Evolutionary conservation across 2,329 filamentous ascomycete species (phyloP).

Genomic region (Didymellaceae sp.): DNA sequence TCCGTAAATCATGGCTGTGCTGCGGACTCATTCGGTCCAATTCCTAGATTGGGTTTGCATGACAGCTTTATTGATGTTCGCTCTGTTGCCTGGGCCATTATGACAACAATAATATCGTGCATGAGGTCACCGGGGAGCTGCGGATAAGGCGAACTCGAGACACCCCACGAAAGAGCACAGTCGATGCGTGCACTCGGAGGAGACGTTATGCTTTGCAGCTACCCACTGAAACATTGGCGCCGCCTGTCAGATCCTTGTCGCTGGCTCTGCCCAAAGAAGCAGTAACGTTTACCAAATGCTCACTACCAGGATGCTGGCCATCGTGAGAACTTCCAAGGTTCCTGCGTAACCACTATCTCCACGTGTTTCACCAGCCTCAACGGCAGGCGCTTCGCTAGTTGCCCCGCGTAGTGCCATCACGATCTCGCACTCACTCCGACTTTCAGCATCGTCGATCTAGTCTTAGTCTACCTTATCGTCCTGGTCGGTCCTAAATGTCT

Average conservation of each 20-base stretch:
- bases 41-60: not conserved
- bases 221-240: not conserved
- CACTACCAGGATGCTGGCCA: not conserved
- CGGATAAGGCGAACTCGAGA: conserved; percentile 6
- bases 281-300: not conserved
- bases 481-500: conserved; percentile 2
- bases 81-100: not conserved
- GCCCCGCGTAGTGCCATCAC: conserved; percentile 2
- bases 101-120: conserved; percentile 5
- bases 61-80: not conserved
- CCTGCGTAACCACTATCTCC: conserved; percentile 12
- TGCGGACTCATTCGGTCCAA: conserved; percentile 8
- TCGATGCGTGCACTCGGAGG: not conserved
- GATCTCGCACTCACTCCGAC: conserved; percentile 2
- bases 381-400: conserved; percentile 10
- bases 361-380: conserved; percentile 24
- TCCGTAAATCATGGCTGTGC: conserved; percentile 1
- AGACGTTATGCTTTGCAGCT: not conserved
- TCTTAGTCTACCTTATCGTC: conserved; percentile 8
- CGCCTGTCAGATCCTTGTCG: conserved; percentile 13
- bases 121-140: conserved; percentile 8
- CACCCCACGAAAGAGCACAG: conserved; percentile 2
- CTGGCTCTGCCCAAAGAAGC: not conserved
- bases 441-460: conserved; percentile 7
- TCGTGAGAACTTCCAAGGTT: not conserved